These are phyloP conservation scores for Phytopythium mirpurense DNA, from an alignment of 352 stramenopile genomes.

Conservation along the genomic window DNA sequence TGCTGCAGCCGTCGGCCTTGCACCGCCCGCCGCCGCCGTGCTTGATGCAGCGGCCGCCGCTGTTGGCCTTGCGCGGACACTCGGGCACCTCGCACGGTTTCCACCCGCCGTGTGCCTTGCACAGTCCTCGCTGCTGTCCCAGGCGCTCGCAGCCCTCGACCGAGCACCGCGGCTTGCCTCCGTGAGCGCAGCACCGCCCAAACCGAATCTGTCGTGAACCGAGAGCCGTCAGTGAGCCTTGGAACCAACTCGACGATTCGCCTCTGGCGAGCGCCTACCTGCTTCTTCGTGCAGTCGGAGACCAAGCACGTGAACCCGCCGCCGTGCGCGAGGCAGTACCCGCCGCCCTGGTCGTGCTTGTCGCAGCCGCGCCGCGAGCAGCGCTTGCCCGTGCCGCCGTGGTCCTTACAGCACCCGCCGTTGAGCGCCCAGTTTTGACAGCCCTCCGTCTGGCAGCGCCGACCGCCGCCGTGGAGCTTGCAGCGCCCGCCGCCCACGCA, in stretches of 20 bases:
- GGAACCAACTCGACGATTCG: neutral
- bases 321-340: constrained; percentile 68
- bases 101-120: constrained; percentile 76
- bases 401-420: constrained; percentile 66
- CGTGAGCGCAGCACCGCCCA: constrained; percentile 69
- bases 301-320: constrained; percentile 66
- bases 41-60: constrained; percentile 73
- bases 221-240: neutral
- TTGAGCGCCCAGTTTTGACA: constrained; percentile 67
- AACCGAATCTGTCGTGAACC: constrained; percentile 40
- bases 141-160: constrained; percentile 67
- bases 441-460: constrained; percentile 37
- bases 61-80: constrained; percentile 68
- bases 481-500: constrained; percentile 71
- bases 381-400: constrained; percentile 63
- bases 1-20: constrained; percentile 56
- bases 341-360: constrained; percentile 78
- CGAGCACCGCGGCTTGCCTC: constrained; percentile 59
- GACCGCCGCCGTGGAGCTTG: constrained; percentile 62
- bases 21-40: constrained; percentile 73
- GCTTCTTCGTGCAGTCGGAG: constrained; percentile 73
- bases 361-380: constrained; percentile 60
- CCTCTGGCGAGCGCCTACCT: constrained; percentile 25
- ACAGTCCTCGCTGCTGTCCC: constrained; percentile 56
- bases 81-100: constrained; percentile 51